Conservation (phyloP, 164 flowering plant species). For the Cinnamomum micranthum region DNA sequence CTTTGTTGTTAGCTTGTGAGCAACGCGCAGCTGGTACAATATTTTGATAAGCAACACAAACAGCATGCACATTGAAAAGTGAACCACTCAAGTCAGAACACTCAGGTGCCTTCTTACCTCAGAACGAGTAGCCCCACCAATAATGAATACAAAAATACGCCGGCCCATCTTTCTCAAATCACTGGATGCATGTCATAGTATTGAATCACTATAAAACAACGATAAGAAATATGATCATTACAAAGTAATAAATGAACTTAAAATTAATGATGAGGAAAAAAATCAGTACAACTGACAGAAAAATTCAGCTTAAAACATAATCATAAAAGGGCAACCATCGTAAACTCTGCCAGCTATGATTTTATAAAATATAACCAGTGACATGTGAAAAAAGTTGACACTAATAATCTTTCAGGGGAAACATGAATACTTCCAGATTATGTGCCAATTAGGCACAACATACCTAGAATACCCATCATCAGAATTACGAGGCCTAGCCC, state of each 20-base stretch:
- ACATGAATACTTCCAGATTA: not conserved
- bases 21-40: conserved; percentile 63
- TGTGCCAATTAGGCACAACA: not conserved
- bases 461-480: conserved; percentile 96
- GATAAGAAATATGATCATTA: not conserved
- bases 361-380: not conserved
- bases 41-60: conserved; percentile 7
- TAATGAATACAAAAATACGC: conserved; percentile 84
- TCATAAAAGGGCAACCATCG: not conserved
- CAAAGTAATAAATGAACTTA: not conserved
- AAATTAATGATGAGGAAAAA: not conserved
- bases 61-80: not conserved
- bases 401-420: not conserved
- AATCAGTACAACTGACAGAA: not conserved
- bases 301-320: not conserved
- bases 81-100: not conserved
- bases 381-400: not conserved
- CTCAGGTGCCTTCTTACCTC: conserved; percentile 51
- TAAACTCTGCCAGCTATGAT: not conserved
- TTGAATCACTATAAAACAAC: conserved; percentile 63
- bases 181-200: conserved; percentile 65
- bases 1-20: conserved; percentile 86
- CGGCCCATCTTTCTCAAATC: conserved; percentile 92
- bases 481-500: conserved; percentile 85
- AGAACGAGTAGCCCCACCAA: conserved; percentile 98